phyloP scores from a whole-genome alignment of 345 rosid genomes.

The Eucalyptus brandiana region DNA sequence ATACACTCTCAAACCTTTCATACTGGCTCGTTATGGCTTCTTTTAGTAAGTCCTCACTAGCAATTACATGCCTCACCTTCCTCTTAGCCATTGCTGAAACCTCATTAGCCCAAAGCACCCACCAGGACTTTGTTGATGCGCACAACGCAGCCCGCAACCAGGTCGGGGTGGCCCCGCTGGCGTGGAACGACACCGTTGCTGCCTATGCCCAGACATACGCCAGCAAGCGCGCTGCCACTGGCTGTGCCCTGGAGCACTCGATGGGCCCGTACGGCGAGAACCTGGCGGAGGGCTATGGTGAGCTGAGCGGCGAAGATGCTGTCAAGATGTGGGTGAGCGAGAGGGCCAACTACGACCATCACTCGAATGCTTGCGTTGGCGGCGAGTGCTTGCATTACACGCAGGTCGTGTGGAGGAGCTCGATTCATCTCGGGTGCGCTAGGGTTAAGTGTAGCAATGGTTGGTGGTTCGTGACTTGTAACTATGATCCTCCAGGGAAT shows the following conservation, averaged over 20 bases:
- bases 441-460: slow-evolving; percentile 47
- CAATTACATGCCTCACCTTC: background rate
- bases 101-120: slow-evolving; percentile 9
- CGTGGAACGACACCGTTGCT: slow-evolving; percentile 36
- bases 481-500: slow-evolving; percentile 62
- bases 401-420: slow-evolving; percentile 56
- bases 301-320: slow-evolving; percentile 19
- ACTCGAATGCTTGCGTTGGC: slow-evolving; percentile 32
- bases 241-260: slow-evolving; percentile 40
- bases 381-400: slow-evolving; percentile 44
- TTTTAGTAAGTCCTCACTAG: background rate
- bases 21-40: background rate
- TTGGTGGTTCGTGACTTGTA: slow-evolving; percentile 41
- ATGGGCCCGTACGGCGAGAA: slow-evolving; percentile 63
- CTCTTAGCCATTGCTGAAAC: background rate
- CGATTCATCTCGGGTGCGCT: slow-evolving; percentile 54
- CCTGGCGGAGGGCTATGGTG: slow-evolving; percentile 30
- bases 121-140: slow-evolving; percentile 23
- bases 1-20: background rate
- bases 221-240: background rate
- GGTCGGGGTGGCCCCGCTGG: slow-evolving; percentile 22
- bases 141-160: slow-evolving; percentile 36
- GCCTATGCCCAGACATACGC: slow-evolving; percentile 32
- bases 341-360: slow-evolving; percentile 28
- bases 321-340: slow-evolving; percentile 48